Base-by-base conservation (phyloP, 2,329 filamentous ascomycete genomes). In the Fusarium mexicanum region DNA sequence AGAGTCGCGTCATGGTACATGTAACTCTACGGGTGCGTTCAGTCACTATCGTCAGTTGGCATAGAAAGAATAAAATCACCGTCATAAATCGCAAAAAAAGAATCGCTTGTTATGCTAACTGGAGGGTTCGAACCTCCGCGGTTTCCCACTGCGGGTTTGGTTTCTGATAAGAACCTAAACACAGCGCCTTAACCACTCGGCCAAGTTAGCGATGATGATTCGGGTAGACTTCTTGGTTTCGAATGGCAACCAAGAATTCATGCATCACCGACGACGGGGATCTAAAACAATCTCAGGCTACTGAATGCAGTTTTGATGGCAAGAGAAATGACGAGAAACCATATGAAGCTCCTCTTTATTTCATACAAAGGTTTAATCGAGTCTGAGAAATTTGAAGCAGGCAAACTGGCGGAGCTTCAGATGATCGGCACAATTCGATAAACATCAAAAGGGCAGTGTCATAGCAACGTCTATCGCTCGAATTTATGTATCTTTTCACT, bases 91-190 rank as follows among this genome's bases (percentile, higher is more conserved):
- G 17, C 44, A 55, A 69, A 35, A 60, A 63, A 2, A n/a, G 46
- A 60, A 62, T 65, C 55, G 61, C 60, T 61, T 14, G 29, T 29
- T 22, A 43, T 75, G 72, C 72, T 74, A 75, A 75, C 72, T 74
- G 72, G 72, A 74, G 72, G 72, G 72, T 74, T 74, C 72, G 72
- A 74, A 74, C 72, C 72, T 74, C 72, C 72, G 72, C 72, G 72
- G 72, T 75, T 74, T 74, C 72, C 72, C 72, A 75, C 72, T 74
- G 72, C 72, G 72, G 72, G 68, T 75, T 74, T 75, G 72, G 72
- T 72, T 75, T 72, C 61, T 62, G 57, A 70, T 75, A 9, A 73
- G 54, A 74, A 75, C 72, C 72, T 74, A 74, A 74, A 74, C 72
- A 74, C 72, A 74, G 72, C 72, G 72, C 72, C 72, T 74, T 74